Conservation (phyloP, 208 protist genomes). For the Trypanosoma mega region DNA sequence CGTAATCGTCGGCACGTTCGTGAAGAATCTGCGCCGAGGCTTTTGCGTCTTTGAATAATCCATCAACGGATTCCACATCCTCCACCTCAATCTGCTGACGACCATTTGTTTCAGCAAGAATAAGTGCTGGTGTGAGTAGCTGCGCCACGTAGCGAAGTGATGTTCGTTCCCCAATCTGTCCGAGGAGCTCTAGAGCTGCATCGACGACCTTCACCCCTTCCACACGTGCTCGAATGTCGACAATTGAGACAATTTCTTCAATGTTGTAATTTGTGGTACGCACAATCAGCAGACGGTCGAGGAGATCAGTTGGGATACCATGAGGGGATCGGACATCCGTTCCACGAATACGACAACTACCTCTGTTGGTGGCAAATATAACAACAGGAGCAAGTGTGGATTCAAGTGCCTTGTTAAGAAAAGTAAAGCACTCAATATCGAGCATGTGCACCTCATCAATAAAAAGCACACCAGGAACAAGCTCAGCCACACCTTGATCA, state of each 20-base stretch:
- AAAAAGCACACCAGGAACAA: constrained; percentile 99
- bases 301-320: constrained; percentile 99
- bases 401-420: constrained; percentile 99
- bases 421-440: constrained; percentile 99
- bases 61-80: constrained; percentile 93
- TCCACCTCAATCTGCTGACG: constrained; percentile 89
- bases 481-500: constrained; percentile 99
- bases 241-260: constrained; percentile 96
- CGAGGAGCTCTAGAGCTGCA: constrained; percentile 89
- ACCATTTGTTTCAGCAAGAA: constrained; percentile 95
- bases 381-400: constrained; percentile 99
- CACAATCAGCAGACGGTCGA: constrained; percentile 99
- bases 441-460: constrained; percentile 99
- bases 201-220: constrained; percentile 95
- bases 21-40: constrained; percentile 89
- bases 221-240: constrained; percentile 93
- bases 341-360: constrained; percentile 95
- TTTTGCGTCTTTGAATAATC: constrained; percentile 98
- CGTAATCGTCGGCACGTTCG: constrained; percentile 87
- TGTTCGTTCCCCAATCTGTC: constrained; percentile 89
- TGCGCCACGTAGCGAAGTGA: constrained; percentile 98
- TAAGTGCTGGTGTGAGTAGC: constrained; percentile 96
- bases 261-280: constrained; percentile 96
- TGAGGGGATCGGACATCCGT: constrained; percentile 98
- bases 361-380: constrained; percentile 99